Conservation (phyloP, 306 rosid species). For the Pyrus pyrifolia region DNA sequence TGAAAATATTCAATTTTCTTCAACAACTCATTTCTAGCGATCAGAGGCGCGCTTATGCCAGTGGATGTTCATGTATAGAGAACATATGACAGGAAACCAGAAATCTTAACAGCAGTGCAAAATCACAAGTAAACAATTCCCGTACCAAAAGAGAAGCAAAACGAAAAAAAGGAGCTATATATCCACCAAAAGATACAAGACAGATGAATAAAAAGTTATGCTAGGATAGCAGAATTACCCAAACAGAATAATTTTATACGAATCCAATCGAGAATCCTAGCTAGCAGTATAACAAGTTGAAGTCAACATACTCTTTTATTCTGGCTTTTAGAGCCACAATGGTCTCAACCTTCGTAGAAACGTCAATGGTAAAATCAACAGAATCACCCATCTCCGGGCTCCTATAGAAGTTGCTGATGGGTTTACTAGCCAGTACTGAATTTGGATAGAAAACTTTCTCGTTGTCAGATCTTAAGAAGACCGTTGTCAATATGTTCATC, state of each 20-base stretch:
- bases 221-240: background rate
- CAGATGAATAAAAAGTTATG: background rate
- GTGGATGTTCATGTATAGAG: background rate
- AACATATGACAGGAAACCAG: no score
- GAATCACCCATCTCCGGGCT: conserved; percentile 82
- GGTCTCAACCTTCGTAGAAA: conserved; percentile 67
- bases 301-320: conserved; percentile 41
- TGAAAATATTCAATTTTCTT: conserved; percentile 17
- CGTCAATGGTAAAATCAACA: conserved; percentile 56
- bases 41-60: background rate
- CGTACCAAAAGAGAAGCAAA: background rate
- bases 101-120: background rate
- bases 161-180: background rate
- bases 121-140: background rate
- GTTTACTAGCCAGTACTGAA: conserved; percentile 65
- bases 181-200: background rate
- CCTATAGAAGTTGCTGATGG: conserved; percentile 79
- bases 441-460: conserved; percentile 87
- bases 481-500: conserved; percentile 78
- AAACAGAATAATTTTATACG: background rate
- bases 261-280: background rate
- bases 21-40: background rate
- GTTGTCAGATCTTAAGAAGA: conserved; percentile 71
- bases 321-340: conserved; percentile 54
- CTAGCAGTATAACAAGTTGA: background rate